Conservation (phyloP, 2,329 filamentous ascomycete genomes). For the Mycosphaerelloides madeirae region DNA sequence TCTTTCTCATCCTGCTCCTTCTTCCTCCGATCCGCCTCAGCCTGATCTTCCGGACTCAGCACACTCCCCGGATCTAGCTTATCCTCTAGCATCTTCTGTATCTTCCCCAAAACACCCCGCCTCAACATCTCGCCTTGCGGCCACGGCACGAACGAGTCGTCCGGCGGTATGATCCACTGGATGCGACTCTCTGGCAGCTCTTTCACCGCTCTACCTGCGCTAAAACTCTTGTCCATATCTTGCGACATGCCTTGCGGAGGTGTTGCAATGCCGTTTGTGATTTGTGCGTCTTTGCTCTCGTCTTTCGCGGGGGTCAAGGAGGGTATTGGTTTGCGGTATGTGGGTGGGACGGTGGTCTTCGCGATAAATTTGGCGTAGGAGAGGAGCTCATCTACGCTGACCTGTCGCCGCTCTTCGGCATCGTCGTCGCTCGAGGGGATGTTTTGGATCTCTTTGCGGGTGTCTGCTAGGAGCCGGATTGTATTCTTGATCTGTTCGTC, state of each 20-base stretch:
- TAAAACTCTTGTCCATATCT: conserved; percentile 13
- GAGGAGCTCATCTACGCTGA: conserved; percentile 70
- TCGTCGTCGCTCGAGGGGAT: conserved; percentile 51
- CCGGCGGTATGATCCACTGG: conserved; percentile 38
- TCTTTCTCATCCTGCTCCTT: conserved; percentile 39
- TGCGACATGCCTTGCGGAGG: conserved; percentile 18
- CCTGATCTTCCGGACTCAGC: conserved; percentile 42
- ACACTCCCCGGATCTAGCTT: conserved; percentile 55
- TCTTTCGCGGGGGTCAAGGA: conserved; percentile 3
- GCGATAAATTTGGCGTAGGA: conserved; percentile 74
- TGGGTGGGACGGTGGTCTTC: conserved; percentile 70
- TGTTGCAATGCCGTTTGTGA: conserved; percentile 31
- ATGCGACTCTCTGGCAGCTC: conserved; percentile 34
- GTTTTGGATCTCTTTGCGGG: conserved; percentile 66
- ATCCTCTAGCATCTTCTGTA: conserved; percentile 57
- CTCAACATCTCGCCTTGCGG: conserved; percentile 66
- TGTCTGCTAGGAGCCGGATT: conserved; percentile 62
- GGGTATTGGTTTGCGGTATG: conserved; percentile 34
- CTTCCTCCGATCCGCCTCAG: conserved; percentile 31
- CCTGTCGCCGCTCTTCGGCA: conserved; percentile 40
- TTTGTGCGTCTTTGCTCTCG: conserved; percentile 15
- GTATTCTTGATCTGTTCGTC: conserved; percentile 70
- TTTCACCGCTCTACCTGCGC: conserved; percentile 14
- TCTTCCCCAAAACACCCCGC: conserved; percentile 58
- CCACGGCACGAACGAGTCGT: conserved; percentile 68